These are phyloP conservation scores for Coniochaeta pulveracea DNA, from an alignment of 2,329 filamentous ascomycete genomes.

Conservation along the genomic window DNA sequence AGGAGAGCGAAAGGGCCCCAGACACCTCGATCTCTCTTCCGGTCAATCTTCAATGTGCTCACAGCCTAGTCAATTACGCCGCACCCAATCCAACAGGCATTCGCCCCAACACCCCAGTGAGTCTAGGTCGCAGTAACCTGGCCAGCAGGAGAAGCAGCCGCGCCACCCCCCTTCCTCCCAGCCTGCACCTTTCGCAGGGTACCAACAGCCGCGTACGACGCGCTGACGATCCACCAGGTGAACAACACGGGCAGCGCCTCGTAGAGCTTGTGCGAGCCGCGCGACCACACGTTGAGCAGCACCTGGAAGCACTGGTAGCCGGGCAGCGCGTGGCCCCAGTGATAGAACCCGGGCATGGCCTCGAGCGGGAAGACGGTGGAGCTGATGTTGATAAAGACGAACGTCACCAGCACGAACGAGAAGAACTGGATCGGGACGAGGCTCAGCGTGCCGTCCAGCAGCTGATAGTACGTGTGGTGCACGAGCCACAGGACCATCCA, in stretches of 20 bases:
- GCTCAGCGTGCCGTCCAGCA: slow-evolving; percentile 23
- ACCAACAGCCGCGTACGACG: background rate
- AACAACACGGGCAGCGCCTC: slow-evolving; percentile 30
- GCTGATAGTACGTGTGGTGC: slow-evolving; percentile 25
- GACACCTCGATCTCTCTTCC: no score
- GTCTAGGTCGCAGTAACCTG: background rate
- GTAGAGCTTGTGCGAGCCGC: slow-evolving; percentile 25
- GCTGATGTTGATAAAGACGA: slow-evolving; percentile 27
- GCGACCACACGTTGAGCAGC: slow-evolving; percentile 29
- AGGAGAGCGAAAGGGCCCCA: no score
- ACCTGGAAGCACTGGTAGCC: slow-evolving; percentile 21
- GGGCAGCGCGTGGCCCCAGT: slow-evolving; percentile 24
- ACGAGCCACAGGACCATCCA: slow-evolving; percentile 25
- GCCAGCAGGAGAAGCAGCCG: background rate
- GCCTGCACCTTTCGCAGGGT: background rate
- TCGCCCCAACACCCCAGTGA: background rate
- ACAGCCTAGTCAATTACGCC: no score
- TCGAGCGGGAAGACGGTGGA: slow-evolving; percentile 24
- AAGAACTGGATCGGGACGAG: slow-evolving; percentile 20
- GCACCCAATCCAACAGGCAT: background rate
- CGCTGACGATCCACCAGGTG: slow-evolving; percentile 20
- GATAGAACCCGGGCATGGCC: slow-evolving; percentile 26
- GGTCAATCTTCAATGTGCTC: no score
- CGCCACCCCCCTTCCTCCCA: background rate
- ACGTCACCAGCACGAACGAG: slow-evolving; percentile 29